Conservation (phyloP, 2,329 filamentous ascomycete genomes). For the Pseudogymnoascus sp. region DNA sequence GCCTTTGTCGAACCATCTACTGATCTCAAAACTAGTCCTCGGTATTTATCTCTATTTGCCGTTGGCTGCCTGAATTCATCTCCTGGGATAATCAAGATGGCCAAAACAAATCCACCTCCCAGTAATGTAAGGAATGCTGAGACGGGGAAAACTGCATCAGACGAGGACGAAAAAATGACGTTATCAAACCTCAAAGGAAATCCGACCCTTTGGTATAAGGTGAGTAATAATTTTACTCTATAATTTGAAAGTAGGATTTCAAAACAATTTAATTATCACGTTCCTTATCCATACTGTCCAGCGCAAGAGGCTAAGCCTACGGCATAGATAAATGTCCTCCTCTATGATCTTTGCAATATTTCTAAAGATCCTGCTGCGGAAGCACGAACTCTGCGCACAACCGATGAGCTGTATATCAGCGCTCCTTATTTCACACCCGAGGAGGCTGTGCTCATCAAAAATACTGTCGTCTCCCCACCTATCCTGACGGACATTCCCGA, state of each 20-base stretch:
- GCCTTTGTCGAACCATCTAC: neutral
- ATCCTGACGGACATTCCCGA: slow-evolving; percentile 12
- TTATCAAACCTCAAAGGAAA: neutral
- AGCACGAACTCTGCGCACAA: slow-evolving; percentile 16
- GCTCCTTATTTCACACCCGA: slow-evolving; percentile 21
- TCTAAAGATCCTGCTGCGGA: slow-evolving; percentile 14
- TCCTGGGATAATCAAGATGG: neutral
- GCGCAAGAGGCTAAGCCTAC: neutral
- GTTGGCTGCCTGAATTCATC: neutral
- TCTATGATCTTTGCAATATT: slow-evolving; percentile 21
- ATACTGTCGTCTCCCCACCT: slow-evolving; percentile 12
- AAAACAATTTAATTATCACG: neutral
- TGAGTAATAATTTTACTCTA: neutral
- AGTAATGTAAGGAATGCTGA: neutral
- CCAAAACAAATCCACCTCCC: neutral
- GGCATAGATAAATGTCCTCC: slow-evolving; percentile 16
- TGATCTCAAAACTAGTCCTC: neutral
- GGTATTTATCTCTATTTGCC: neutral
- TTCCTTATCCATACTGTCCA: neutral
- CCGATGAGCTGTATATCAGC: slow-evolving; percentile 24
- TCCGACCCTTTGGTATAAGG: neutral
- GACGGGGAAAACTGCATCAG: neutral
- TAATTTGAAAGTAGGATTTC: neutral
- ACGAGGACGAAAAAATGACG: neutral
- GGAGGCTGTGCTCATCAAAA: slow-evolving; percentile 18